Evolutionary conservation across 148 eudicot genomes (phyloP).

Genomic region (Fagopyrum esculentum): DNA sequence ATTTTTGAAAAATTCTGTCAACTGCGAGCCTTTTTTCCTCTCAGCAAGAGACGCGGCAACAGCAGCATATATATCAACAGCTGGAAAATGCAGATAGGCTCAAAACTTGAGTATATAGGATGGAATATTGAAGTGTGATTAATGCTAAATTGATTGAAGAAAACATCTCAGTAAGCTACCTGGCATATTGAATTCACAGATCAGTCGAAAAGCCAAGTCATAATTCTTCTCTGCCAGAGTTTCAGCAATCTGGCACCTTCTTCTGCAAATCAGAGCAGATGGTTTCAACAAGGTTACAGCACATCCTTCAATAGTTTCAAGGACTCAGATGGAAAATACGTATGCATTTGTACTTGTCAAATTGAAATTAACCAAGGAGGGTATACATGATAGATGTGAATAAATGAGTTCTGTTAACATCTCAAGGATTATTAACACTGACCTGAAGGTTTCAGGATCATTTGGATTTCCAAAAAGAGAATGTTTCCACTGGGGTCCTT

Average conservation of each 20-base stretch:
- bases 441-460: slow-evolving; percentile 96
- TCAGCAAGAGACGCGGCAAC: slow-evolving; percentile 99
- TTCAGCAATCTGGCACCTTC: slow-evolving; percentile 92
- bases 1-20: slow-evolving; percentile 86
- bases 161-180: slow-evolving; percentile 34
- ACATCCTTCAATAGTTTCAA: neutral
- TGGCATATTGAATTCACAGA: slow-evolving; percentile 77
- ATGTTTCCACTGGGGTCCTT: slow-evolving; percentile 96
- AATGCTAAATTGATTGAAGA: neutral
- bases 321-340: neutral
- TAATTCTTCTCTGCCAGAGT: slow-evolving; percentile 87
- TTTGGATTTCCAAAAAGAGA: slow-evolving; percentile 97
- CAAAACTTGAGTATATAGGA: slow-evolving; percentile 14
- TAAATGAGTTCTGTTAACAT: neutral
- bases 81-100: slow-evolving; percentile 33
- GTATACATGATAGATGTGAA: neutral
- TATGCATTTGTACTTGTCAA: neutral
- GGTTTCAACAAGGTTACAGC: slow-evolving; percentile 1
- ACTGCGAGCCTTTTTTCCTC: slow-evolving; percentile 81
- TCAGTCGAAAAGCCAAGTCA: slow-evolving; percentile 87
- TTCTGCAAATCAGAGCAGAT: slow-evolving; percentile 37
- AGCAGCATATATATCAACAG: slow-evolving; percentile 97
- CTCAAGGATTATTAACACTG: slow-evolving; percentile 16
- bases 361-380: neutral
- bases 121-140: neutral